Conservation (phyloP, 139 green algal species). For the Prasinococcaceae sp. region DNA sequence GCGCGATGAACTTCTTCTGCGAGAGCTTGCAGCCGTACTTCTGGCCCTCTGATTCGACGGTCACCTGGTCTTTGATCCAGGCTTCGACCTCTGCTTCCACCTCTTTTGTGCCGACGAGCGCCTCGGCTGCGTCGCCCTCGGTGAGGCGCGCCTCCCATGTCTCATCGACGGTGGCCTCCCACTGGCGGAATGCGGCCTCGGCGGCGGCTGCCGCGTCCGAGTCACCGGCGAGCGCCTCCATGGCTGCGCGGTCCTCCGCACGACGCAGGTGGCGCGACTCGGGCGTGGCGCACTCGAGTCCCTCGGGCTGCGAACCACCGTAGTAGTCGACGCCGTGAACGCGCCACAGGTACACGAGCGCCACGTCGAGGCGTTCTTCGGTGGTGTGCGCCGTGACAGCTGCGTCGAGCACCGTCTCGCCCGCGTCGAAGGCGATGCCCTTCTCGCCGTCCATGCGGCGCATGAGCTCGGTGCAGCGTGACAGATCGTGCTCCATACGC, state of each 20-base stretch:
- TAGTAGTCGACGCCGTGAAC: conserved; percentile 89
- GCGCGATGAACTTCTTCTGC: conserved; percentile 64
- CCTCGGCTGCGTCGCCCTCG: background rate
- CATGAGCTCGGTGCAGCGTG: too few species aligned
- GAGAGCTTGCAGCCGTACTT: conserved; percentile 8
- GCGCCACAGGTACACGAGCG: conserved; percentile 76
- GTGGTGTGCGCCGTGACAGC: too few species aligned
- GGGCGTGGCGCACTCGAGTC: background rate
- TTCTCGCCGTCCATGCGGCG: too few species aligned
- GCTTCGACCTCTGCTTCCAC: background rate
- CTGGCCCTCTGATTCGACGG: background rate
- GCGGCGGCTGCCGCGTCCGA: too few species aligned
- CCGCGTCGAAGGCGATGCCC: too few species aligned
- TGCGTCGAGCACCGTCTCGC: too few species aligned
- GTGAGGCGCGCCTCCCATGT: background rate
- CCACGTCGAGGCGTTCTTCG: conserved; percentile 67
- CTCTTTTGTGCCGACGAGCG: background rate
- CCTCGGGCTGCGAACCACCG: conserved; percentile 23
- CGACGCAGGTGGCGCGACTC: background rate
- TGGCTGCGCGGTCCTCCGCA: background rate
- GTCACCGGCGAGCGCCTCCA: too few species aligned
- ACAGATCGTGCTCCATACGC: too few species aligned
- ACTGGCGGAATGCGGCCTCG: background rate
- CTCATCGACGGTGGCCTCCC: background rate
- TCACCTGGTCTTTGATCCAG: background rate